Conservation (phyloP, 371 early-diverging fungal species). For the Mucor sp. region DNA sequence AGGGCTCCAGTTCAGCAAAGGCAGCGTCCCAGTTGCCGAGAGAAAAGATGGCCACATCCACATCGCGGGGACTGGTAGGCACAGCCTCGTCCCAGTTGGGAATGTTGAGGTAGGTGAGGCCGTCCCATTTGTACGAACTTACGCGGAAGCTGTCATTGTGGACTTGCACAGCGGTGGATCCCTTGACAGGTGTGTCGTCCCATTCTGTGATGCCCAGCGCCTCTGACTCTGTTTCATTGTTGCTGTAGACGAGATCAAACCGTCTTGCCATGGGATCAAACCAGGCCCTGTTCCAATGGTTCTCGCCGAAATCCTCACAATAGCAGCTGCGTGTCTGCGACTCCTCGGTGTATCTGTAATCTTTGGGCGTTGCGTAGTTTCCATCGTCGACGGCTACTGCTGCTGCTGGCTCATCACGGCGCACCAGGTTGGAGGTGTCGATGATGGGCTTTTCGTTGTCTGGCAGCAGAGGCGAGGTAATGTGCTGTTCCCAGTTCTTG, state of each 20-base stretch:
- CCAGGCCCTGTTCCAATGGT: constrained; percentile 34
- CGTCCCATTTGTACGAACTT: constrained; percentile 54
- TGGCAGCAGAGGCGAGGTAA: neutral
- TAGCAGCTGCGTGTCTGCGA: constrained; percentile 38
- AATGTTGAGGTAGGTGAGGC: constrained; percentile 46
- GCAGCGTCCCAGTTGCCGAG: constrained; percentile 61
- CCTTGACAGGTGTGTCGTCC: constrained; percentile 7
- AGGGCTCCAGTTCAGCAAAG: constrained; percentile 36
- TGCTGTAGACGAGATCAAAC: constrained; percentile 20
- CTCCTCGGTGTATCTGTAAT: constrained; percentile 1
- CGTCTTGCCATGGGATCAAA: constrained; percentile 33
- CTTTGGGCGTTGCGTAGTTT: constrained; percentile 14
- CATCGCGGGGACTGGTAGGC: constrained; percentile 7
- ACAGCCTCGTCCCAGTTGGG: constrained; percentile 39
- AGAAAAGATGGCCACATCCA: constrained; percentile 39
- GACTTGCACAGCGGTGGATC: neutral
- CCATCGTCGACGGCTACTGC: neutral
- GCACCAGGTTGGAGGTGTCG: neutral
- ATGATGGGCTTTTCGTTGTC: constrained; percentile 10
- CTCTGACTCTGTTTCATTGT: constrained; percentile 4
- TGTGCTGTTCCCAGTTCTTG: constrained; percentile 16
- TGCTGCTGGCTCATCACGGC: neutral
- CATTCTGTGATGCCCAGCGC: constrained; percentile 23
- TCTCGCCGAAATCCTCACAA: constrained; percentile 54
- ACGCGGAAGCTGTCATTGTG: constrained; percentile 15